Conservation (phyloP, 148 eudicot species). For the Cornus kousa region DNA sequence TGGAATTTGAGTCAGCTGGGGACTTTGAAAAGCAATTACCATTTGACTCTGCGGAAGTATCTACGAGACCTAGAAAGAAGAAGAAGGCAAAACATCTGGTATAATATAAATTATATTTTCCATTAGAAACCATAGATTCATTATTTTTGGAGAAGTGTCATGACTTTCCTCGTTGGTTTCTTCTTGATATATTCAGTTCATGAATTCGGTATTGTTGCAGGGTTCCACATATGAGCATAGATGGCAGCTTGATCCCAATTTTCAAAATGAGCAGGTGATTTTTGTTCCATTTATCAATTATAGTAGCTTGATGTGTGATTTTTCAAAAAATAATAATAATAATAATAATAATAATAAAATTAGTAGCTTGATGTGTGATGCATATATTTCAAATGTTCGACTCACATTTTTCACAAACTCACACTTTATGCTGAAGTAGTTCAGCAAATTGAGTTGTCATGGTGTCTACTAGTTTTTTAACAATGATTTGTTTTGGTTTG, state of each 20-base stretch:
- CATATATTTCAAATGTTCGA: slow-evolving; percentile 4
- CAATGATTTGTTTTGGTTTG: not conserved
- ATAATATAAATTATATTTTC: slow-evolving; percentile 13
- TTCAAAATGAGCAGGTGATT: slow-evolving; percentile 72
- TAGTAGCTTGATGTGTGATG: not conserved
- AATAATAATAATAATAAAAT: too few relatives aligned
- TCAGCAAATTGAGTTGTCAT: not conserved
- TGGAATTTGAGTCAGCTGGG: slow-evolving; percentile 75
- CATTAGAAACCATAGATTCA: not conserved
- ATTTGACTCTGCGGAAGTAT: slow-evolving; percentile 62
- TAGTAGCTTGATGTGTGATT: not conserved
- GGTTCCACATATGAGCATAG: slow-evolving; percentile 56
- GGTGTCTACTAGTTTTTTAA: not conserved
- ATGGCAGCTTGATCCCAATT: slow-evolving; percentile 65
- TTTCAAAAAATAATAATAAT: too few relatives aligned
- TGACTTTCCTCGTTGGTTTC: not conserved
- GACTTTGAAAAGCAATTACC: slow-evolving; percentile 59
- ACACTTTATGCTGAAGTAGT: slow-evolving; percentile 1
- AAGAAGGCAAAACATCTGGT: slow-evolving; percentile 84
- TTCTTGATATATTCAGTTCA: slow-evolving; percentile 8
- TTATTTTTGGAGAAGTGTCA: not conserved
- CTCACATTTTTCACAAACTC: not conserved
- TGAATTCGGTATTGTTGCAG: slow-evolving; percentile 36
- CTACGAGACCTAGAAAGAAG: slow-evolving; percentile 66
- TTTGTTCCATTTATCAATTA: not conserved